Conservation (phyloP, 2,329 filamentous ascomycete species). For the Fusarium nematophilum region DNA sequence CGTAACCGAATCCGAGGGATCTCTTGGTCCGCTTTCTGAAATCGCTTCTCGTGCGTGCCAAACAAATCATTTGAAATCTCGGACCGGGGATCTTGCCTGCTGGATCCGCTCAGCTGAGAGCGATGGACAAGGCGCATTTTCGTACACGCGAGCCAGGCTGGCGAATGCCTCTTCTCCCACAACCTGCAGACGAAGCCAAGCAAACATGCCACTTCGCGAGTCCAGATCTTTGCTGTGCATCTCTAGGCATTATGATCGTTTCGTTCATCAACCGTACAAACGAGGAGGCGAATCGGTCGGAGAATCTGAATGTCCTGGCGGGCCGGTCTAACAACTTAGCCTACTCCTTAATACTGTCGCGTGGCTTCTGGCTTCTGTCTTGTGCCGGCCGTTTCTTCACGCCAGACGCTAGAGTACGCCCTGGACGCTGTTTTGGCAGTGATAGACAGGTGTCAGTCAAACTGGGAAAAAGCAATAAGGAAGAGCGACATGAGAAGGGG, state of each 20-base stretch:
- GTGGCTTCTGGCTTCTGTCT: slow-evolving; percentile 4
- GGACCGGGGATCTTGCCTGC: background rate
- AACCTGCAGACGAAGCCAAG: background rate
- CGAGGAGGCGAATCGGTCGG: background rate
- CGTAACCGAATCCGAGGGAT: slow-evolving; percentile 1
- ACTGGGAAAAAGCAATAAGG: slow-evolving; percentile 11
- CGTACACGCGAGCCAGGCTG: background rate
- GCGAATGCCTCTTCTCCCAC: background rate
- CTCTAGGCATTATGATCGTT: background rate
- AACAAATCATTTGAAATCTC: background rate
- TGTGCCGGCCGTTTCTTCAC: slow-evolving; percentile 24
- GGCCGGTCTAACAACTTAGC: background rate
- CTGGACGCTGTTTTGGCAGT: slow-evolving; percentile 9
- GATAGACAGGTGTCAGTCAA: slow-evolving; percentile 16
- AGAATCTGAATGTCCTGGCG: background rate
- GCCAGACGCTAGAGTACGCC: slow-evolving; percentile 17
- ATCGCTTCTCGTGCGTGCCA: background rate
- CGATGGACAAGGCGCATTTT: background rate
- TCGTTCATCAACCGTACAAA: background rate
- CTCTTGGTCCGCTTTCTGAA: background rate
- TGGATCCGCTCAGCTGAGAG: background rate
- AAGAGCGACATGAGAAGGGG: background rate
- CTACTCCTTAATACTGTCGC: background rate
- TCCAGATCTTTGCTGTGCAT: too few species aligned
- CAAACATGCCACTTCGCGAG: background rate